Evolutionary conservation across 306 rosid genomes (phyloP), one percentile per base, ranked within the genome.

Genomic region (Medicago arabica): DNA sequence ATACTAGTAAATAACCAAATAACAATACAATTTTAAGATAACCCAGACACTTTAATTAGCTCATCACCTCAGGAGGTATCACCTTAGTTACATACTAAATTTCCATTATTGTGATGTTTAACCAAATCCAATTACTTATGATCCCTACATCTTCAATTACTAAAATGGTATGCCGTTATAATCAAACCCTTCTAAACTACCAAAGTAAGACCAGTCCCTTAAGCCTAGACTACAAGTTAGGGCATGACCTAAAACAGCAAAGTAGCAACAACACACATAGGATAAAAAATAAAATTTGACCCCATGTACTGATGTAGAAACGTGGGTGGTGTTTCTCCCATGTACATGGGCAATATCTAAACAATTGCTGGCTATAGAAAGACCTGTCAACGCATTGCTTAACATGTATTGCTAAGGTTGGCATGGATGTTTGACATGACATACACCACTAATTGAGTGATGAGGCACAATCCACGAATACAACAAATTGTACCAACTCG

Each of bases 391-490:
- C n/a, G 41, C 71, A 41, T 10, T 78, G 67, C 14, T 53, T 82
- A 82, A 76, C 78, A 75, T 73, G 81, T 47, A 79, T 79, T 71
- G 81, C 75, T 36, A 75, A 71, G 85, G 83, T 86, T 49, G 87
- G 87, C 63, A 74, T 69, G 38, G 86, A 82, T 75, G 43, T 72
- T 83, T 76, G 86, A 82, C 85, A 67, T 76, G 75, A 83, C 86
- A 53, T 81, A 69, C 40, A 49, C 74, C 74, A 51, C 76, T 54
- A 60, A 13, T 60, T 49, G 61, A 62, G 69, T 80, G 84, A 80
- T 67, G 36, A 71, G 57, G 8, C 80, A 79, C 64, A 18, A 74
- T 62, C 67, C 65, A 78, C 21, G 53, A 77, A 71, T 72, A 49
- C 34, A 75, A 80, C 80, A 83, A 83, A 78, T 69, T 71, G 75